Conservation (phyloP, 1,284 basidiomycete species). For the Cryptococcus wingfieldii region DNA sequence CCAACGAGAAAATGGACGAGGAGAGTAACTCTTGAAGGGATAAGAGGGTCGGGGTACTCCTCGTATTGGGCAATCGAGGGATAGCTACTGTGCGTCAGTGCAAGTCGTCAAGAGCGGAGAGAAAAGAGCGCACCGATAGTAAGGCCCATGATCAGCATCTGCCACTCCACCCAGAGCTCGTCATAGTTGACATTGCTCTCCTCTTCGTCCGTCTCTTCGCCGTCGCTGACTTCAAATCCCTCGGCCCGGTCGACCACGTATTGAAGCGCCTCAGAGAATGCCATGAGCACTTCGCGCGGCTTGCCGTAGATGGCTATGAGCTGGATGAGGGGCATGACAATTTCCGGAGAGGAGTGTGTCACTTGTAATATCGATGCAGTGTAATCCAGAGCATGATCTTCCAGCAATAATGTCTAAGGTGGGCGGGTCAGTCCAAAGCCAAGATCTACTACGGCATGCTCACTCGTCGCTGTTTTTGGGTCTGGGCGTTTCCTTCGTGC, state of each 20-base stretch:
- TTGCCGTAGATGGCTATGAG: constrained; percentile 16
- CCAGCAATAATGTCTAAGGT: constrained; percentile 6
- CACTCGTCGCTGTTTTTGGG: constrained; percentile 4
- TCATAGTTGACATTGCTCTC: constrained; percentile 26
- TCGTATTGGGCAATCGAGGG: constrained; percentile 20
- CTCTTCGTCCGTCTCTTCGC: constrained; percentile 16
- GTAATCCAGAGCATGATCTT: constrained; percentile 14
- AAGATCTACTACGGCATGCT: neutral
- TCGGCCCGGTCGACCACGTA: constrained; percentile 27
- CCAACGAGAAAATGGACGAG: constrained; percentile 19
- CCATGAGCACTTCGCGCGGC: constrained; percentile 30
- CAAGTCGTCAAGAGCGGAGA: neutral
- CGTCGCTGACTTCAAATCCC: constrained; percentile 28
- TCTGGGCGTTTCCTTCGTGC: neutral
- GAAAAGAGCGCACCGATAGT: constrained; percentile 18
- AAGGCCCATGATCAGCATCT: constrained; percentile 51
- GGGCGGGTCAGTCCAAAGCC: neutral
- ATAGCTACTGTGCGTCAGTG: constrained; percentile 15
- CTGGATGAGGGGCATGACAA: constrained; percentile 7
- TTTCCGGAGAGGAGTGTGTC: neutral
- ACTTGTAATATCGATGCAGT: constrained; percentile 14
- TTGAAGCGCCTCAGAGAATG: constrained; percentile 24
- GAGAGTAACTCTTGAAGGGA: constrained; percentile 7
- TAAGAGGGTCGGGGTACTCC: constrained; percentile 30
- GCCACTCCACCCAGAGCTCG: constrained; percentile 55